Base-by-base conservation (phyloP, 2,329 filamentous ascomycete genomes). In the Pseudogymnoascus sp. region DNA sequence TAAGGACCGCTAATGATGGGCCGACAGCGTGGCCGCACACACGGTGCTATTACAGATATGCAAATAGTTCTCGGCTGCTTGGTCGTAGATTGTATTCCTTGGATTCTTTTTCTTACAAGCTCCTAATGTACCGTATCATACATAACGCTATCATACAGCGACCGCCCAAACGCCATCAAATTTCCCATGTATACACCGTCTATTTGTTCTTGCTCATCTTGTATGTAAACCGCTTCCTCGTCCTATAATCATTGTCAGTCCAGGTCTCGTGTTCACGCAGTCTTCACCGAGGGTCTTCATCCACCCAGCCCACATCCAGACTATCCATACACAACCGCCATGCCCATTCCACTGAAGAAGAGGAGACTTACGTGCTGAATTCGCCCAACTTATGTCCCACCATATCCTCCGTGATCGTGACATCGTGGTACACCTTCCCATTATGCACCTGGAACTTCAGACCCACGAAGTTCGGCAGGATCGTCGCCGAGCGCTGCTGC, bases 331-430 rank as follows among this genome's bases (percentile, higher is more conserved):
- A 17, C 50, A 56, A 2, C 4, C n/a, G 10, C 50, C 50, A 15
- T 21, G 10, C 3, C 19, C 10, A 40, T 60, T 26, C 59, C 19
- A 26, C 37, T 7, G 10, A 31, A 21, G 17, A 40, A 40, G 21
- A 23, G 59, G 15, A 23, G 68, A 82, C 87, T 71, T 82, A 90
- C 87, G 82, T 75, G 65, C 86, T 83, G 73, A 90, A 91, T 75
- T 90, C 88, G 68, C 88, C 88, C 68, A 91, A 75, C 73, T 90
- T 91, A 72, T 88, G 83, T 63, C 88, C 88, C 10, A 91, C 88
- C 88, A 91, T 91, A 71, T 90, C 86, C 73, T 90, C 88, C 1
- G 88, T 90, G 65, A 91, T 86, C 63, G 80, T 79, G 35, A 91
- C 79, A 71, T 90, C 87, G 60, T 84, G 75, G 71, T 90, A 90